Percentiles rank a stretch among this genome's conserved stretches.
Evolutionary conservation across 2,329 filamentous ascomycete species (phyloP).

Genomic region (Nemania sp.): DNA sequence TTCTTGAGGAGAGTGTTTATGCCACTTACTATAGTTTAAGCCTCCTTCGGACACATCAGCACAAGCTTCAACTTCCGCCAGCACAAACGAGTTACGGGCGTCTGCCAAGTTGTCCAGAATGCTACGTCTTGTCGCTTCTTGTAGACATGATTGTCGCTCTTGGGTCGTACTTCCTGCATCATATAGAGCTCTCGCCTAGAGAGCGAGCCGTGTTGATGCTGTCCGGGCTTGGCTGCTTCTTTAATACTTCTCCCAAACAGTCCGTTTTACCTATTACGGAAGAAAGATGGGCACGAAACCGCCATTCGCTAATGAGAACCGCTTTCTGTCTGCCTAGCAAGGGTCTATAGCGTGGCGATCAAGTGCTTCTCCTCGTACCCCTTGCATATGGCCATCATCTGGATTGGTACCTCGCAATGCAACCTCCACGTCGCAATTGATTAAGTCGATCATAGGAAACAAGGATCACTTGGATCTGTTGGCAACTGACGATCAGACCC

Average conservation of each 20-base stretch:
- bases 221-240: slow-evolving; percentile 18
- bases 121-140: slow-evolving; percentile 10
- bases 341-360: slow-evolving; percentile 17
- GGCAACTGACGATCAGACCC: slow-evolving; percentile 23
- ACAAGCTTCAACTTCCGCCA: slow-evolving; percentile 15
- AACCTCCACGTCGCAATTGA: slow-evolving; percentile 12
- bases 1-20: slow-evolving; percentile 22
- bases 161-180: slow-evolving; percentile 22
- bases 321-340: not conserved
- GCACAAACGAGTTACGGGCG: slow-evolving; percentile 9
- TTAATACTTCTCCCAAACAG: slow-evolving; percentile 9
- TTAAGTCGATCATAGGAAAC: slow-evolving; percentile 11
- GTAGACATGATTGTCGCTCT: slow-evolving; percentile 10
- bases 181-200: slow-evolving; percentile 20
- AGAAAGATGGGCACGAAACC: not conserved
- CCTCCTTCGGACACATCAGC: slow-evolving; percentile 15
- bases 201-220: slow-evolving; percentile 9
- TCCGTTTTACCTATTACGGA: slow-evolving; percentile 20
- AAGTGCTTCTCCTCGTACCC: slow-evolving; percentile 11
- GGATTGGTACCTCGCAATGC: slow-evolving; percentile 9
- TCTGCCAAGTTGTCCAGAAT: slow-evolving; percentile 2
- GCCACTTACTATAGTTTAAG: slow-evolving; percentile 22
- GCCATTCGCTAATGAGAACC: not conserved
- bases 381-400: slow-evolving; percentile 18
- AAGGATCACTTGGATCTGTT: slow-evolving; percentile 16